Evolutionary conservation across 257 asterid genomes (phyloP).

Genomic region (Solanum pimpinellifolium): DNA sequence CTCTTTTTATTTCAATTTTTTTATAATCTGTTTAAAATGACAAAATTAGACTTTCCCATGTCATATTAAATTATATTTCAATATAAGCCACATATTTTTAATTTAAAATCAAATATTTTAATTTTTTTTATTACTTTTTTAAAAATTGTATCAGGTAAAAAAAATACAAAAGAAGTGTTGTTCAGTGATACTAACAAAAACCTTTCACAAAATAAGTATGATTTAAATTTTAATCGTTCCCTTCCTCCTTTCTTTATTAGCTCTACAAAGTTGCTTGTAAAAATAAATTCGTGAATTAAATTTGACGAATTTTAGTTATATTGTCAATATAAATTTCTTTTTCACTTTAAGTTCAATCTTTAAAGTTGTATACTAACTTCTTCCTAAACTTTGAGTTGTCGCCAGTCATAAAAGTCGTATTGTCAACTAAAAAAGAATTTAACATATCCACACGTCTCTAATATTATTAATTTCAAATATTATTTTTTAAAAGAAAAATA

Average conservation of each 20-base stretch:
- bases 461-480: neutral
- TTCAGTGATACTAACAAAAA: neutral
- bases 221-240: neutral
- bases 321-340: neutral
- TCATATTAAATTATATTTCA: too few species aligned
- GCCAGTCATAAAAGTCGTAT: neutral
- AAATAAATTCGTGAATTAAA: neutral
- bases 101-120: fast-evolving
- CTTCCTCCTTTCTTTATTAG: neutral
- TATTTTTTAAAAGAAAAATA: too few species aligned
- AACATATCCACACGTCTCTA: neutral
- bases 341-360: too few species aligned
- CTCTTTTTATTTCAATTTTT: neutral
- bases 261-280: fast-evolving
- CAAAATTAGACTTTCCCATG: too few species aligned
- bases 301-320: neutral
- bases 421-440: neutral
- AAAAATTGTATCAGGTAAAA: neutral
- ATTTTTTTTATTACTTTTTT: neutral
- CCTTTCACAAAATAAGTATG: neutral
- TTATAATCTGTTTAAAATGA: too few species aligned
- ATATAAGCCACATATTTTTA: neutral
- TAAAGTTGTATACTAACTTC: neutral
- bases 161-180: neutral
- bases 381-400: neutral